These are phyloP conservation scores for Rhizodiscina lignyota DNA, from an alignment of 495 filamentous ascomycete species.

Conservation along the genomic window DNA sequence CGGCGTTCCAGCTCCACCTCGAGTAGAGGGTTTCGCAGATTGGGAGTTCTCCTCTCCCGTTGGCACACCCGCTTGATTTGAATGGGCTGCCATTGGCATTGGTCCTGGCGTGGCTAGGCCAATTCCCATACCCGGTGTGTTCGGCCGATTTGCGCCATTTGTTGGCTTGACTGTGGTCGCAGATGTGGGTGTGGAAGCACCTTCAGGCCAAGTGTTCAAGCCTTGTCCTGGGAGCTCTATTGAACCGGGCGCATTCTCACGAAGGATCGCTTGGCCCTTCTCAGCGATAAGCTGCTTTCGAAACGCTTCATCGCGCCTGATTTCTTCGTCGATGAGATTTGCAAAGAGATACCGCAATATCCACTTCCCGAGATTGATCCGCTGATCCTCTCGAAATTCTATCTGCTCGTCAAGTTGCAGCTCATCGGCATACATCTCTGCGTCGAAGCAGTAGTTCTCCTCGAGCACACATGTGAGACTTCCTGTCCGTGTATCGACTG, in stretches of 20 bases:
- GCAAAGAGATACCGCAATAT: constrained; percentile 84
- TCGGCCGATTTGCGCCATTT: constrained; percentile 36
- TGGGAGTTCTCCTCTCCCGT: too few species aligned
- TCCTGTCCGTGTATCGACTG: constrained; percentile 83
- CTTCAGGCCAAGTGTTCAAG: constrained; percentile 27
- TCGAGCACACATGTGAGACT: constrained; percentile 80
- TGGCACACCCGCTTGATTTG: too few species aligned
- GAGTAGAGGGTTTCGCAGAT: too few species aligned
- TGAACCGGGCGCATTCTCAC: constrained; percentile 41
- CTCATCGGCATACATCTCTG: constrained; percentile 92
- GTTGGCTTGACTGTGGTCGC: constrained; percentile 46
- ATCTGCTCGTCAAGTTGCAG: constrained; percentile 49
- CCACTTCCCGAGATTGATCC: constrained; percentile 97
- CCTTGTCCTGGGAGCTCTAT: constrained; percentile 44
- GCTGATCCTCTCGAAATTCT: constrained; percentile 83
- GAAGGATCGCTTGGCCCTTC: constrained; percentile 37
- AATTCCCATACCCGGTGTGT: constrained; percentile 64
- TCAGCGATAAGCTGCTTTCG: constrained; percentile 47
- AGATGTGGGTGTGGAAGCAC: constrained; percentile 32
- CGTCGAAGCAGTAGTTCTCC: constrained; percentile 93
- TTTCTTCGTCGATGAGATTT: constrained; percentile 77
- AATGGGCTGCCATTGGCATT: too few species aligned
- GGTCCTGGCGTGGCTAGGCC: constrained; percentile 38
- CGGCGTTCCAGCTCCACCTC: constrained; percentile 4
- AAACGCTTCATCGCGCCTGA: constrained; percentile 58